Evolutionary conservation across 163 green algal genomes (phyloP).

Genomic region (Volvox carteri): DNA sequence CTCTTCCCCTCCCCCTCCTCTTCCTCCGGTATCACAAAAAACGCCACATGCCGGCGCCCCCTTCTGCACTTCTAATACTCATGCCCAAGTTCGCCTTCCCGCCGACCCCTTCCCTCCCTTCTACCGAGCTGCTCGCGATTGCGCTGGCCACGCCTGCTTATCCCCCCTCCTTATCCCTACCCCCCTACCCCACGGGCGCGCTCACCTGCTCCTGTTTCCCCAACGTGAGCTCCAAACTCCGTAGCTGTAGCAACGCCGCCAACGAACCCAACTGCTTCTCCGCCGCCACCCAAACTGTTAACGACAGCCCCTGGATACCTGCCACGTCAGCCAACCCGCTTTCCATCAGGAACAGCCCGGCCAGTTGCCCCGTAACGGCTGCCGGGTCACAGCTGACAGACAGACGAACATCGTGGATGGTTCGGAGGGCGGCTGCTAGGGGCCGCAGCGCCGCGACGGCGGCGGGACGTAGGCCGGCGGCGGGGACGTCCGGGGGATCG

Average conservation of each 20-base stretch:
- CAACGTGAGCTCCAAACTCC: conserved; percentile 48
- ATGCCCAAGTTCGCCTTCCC: too few relatives aligned
- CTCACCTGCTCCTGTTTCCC: conserved; percentile 54
- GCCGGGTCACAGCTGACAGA: conserved; percentile 35
- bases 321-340: conserved; percentile 13
- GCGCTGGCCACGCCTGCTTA: too few relatives aligned
- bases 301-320: conserved; percentile 5
- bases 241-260: conserved; percentile 32
- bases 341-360: conserved; percentile 35
- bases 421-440: neutral
- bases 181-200: too few relatives aligned
- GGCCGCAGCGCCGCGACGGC: conserved; percentile 30
- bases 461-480: conserved; percentile 29
- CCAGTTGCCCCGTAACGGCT: conserved; percentile 47
- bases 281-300: conserved; percentile 50
- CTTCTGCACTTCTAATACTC: too few relatives aligned
- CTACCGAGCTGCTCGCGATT: too few relatives aligned
- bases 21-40: neutral
- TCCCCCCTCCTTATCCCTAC: neutral
- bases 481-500: conserved; percentile 32
- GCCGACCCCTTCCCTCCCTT: too few relatives aligned
- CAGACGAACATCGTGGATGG: conserved; percentile 3
- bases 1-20: neutral
- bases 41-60: too few relatives aligned
- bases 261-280: conserved; percentile 41